Evolutionary conservation across 2,329 filamentous ascomycete species (phyloP), one percentile per base, ranked within the genome.

Genomic region (Cladosporium colombiae): DNA sequence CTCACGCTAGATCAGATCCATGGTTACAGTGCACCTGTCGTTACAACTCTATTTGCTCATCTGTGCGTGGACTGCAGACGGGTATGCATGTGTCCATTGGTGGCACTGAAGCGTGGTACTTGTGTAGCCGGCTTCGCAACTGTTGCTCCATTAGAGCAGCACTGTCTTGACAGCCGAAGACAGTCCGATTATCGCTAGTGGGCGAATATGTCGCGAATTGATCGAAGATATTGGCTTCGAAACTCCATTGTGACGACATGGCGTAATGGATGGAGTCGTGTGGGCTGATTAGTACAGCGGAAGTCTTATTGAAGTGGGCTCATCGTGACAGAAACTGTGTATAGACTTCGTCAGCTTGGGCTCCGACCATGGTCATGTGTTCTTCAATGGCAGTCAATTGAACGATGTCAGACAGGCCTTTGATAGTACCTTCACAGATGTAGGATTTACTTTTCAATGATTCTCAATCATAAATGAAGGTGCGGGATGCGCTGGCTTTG

Each of bases 381-480:
- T 29, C 29, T 49, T 29, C 6, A 31, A 29, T 31, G 31, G 18
- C 50, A 23, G 21, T 21, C 7, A 18, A n/a, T 27, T 5, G 7
- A 25, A n/a, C 33, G 4, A 7, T 40, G 50, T 56, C 61, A 63
- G 61, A 56, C 31, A 56, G 50, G 33, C 33, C 49, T 62, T 53
- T 56, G 35, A 55, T 44, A 46, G 35, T 25, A 55, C 50, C 61
- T 46, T 56, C 49, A 63, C 33, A 18, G 23, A 49, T 29, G 61
- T 63, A 55, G 50, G 49, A 63, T 63, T 63, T 63, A 56, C 25
- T 40, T 46, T 62, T 63, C 61, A 44, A 56, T 37, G 25, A 11
- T 25, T 18, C 25, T 63, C 61, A 56, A 27, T 46, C 40, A 46
- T 33, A 44, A 23, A 29, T 40, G 21, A 27, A 8, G 55, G 25